These are phyloP conservation scores for Hypoxylon rickii DNA, from an alignment of 495 filamentous ascomycete species.

Conservation along the genomic window DNA sequence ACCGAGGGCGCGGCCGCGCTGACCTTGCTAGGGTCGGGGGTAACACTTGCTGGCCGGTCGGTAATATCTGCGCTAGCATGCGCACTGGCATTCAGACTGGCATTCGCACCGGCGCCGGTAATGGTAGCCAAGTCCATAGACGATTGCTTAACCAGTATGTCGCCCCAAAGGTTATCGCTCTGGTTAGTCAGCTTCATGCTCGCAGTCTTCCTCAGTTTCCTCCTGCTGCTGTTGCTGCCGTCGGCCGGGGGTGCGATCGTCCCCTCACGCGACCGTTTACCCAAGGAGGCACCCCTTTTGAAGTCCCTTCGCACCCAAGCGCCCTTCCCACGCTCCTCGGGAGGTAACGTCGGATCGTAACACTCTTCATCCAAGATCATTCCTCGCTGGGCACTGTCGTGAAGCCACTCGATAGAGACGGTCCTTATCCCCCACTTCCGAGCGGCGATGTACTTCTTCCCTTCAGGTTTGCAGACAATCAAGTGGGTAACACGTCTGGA, in stretches of 20 bases:
- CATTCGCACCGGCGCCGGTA: background rate
- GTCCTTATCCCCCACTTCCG: conserved; percentile 76
- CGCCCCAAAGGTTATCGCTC: conserved; percentile 82
- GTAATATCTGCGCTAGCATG: too few relatives aligned
- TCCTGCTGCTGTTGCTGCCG: conserved; percentile 57
- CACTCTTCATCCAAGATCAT: conserved; percentile 86
- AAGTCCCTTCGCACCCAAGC: conserved; percentile 71
- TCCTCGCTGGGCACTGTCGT: conserved; percentile 83
- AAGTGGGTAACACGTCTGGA: conserved; percentile 86
- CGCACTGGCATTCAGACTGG: too few relatives aligned
- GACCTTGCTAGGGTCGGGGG: background rate
- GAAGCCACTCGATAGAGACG: conserved; percentile 82
- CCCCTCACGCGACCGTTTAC: conserved; percentile 45
- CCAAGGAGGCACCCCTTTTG: conserved; percentile 40
- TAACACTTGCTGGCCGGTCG: conserved; percentile 10
- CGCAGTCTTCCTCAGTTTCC: conserved; percentile 79
- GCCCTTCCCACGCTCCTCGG: conserved; percentile 71
- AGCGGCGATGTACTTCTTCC: conserved; percentile 88
- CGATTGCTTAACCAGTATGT: conserved; percentile 67
- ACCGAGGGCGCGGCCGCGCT: background rate
- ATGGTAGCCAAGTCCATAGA: conserved; percentile 24
- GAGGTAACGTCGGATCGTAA: conserved; percentile 74
- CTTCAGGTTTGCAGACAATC: conserved; percentile 75
- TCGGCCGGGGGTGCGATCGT: conserved; percentile 33
- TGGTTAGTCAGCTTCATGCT: conserved; percentile 79